Conservation (phyloP, 106 monocot genomes). For the Apostasia ramifera region DNA sequence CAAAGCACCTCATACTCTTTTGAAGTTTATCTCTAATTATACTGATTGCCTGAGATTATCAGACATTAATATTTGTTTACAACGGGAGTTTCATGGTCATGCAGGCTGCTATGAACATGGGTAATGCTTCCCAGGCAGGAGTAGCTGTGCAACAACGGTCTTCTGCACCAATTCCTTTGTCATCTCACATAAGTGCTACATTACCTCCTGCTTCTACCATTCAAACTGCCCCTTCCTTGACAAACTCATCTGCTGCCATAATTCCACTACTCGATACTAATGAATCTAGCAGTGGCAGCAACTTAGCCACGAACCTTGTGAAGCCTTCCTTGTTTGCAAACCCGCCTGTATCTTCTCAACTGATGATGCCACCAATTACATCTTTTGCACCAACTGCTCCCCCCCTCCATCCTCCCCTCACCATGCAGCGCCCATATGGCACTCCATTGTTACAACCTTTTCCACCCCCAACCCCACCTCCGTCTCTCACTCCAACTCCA, state of each 20-base stretch:
- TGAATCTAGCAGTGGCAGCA: constrained; percentile 18
- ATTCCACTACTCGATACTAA: constrained; percentile 22
- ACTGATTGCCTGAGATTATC: not conserved
- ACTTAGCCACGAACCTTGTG: constrained; percentile 34
- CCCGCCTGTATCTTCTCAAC: constrained; percentile 27
- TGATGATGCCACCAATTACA: constrained; percentile 25
- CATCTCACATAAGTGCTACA: constrained; percentile 18
- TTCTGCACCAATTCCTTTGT: constrained; percentile 16
- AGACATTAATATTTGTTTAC: not conserved
- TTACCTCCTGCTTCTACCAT: constrained; percentile 13
- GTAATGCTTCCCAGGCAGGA: constrained; percentile 25
- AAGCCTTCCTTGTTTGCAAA: constrained; percentile 59
- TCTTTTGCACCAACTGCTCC: constrained; percentile 37
- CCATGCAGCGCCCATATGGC: constrained; percentile 68
- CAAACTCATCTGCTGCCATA: constrained; percentile 23
- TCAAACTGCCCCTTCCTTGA: constrained; percentile 21
- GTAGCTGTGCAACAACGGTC: constrained; percentile 16
- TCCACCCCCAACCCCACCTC: constrained; percentile 73
- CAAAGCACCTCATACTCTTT: no score
- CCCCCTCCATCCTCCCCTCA: constrained; percentile 45
- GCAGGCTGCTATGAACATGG: constrained; percentile 44
- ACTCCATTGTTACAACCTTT: constrained; percentile 74
- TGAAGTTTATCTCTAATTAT: no score
- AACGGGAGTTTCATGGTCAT: not conserved
- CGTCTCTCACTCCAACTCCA: constrained; percentile 52